Base-by-base conservation (phyloP, 805 yeast species). In the Saccharomycopsis fibuligera region DNA sequence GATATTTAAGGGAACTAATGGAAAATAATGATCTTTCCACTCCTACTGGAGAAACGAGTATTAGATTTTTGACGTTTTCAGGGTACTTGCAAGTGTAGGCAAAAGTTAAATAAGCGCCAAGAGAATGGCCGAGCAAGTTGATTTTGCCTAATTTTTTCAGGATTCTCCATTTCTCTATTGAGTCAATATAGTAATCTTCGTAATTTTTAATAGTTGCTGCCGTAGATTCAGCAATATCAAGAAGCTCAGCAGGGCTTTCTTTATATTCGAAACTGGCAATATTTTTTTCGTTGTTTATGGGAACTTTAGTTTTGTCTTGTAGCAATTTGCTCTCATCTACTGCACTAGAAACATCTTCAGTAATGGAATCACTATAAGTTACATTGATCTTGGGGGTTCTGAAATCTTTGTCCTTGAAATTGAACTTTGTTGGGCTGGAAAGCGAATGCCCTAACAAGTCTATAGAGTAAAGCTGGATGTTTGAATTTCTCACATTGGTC, bases 11-110 rank as follows among this genome's bases (percentile, higher is more conserved):
- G 73, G 56, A 47, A 21, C 36, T 73, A 2, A 83, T 64, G 0
- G 90, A 80, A 58, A 72, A 78, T 0, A 83, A 74, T 42, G 77
- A 78, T 39, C 86, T 68, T 57, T 86, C 95, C 17, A 86, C 79
- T 0, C 95, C 95, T 0, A 83, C 85, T 0, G 95, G 95, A 10
- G 88, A 80, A 2, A 83, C 74, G 22, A 86, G 66, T 2, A 83
- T 68, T 55, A 86, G 63, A 50, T 75, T 74, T 14, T 71, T 64
- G 5, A 86, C 69, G 3, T 69, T 60, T 0, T 74, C 60, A 0
- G 89, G 87, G 57, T 81, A 72, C 52, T 68, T 75, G 38, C 79
- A 59, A 1, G 85, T 71, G 60, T 83, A 86, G 5, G 81, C 75
- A 43, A 76, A 75, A 0, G 86, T 75, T 66, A 87, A 67, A 57